These are phyloP conservation scores for Ophiorrhiza pumila DNA, from an alignment of 257 asterid species.

Conservation along the genomic window DNA sequence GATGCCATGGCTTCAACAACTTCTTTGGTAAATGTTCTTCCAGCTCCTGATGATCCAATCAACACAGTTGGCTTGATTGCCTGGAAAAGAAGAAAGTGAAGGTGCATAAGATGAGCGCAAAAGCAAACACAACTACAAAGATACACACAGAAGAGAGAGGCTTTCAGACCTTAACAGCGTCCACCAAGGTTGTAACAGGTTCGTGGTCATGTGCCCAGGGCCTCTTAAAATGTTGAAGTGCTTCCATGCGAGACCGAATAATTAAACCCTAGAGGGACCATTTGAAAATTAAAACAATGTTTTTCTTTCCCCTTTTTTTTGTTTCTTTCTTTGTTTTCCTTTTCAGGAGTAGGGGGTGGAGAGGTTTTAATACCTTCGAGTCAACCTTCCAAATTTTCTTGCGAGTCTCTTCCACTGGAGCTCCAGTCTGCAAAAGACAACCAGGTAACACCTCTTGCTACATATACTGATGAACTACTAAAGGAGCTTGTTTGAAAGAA, in stretches of 20 bases:
- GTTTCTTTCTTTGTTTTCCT: too few species aligned
- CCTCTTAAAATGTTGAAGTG: slow-evolving; percentile 81
- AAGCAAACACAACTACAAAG: not conserved
- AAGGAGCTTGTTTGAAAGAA: not conserved
- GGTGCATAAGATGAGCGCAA: not conserved
- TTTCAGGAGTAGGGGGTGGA: not conserved
- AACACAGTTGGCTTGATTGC: slow-evolving; percentile 79
- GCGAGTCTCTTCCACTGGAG: slow-evolving; percentile 78
- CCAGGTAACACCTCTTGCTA: not conserved
- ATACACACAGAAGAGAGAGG: slow-evolving; percentile 1
- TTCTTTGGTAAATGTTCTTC: slow-evolving; percentile 82
- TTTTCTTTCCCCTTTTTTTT: not conserved
- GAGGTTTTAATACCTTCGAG: slow-evolving; percentile 31
- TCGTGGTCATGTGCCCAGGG: slow-evolving; percentile 91
- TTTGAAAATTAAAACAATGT: not conserved
- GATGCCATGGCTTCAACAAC: slow-evolving; percentile 75
- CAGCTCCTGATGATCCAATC: slow-evolving; percentile 96
- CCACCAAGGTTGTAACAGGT: slow-evolving; percentile 53
- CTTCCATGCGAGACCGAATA: slow-evolving; percentile 61
- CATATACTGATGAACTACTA: not conserved
- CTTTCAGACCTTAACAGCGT: slow-evolving; percentile 71
- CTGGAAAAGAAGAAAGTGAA: slow-evolving; percentile 38
- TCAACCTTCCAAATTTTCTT: slow-evolving; percentile 80
- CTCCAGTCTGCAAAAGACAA: slow-evolving; percentile 58
- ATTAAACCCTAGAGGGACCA: slow-evolving; percentile 60